Conservation (phyloP, 768 basidiomycete genomes). For the Mrakia gelida region DNA sequence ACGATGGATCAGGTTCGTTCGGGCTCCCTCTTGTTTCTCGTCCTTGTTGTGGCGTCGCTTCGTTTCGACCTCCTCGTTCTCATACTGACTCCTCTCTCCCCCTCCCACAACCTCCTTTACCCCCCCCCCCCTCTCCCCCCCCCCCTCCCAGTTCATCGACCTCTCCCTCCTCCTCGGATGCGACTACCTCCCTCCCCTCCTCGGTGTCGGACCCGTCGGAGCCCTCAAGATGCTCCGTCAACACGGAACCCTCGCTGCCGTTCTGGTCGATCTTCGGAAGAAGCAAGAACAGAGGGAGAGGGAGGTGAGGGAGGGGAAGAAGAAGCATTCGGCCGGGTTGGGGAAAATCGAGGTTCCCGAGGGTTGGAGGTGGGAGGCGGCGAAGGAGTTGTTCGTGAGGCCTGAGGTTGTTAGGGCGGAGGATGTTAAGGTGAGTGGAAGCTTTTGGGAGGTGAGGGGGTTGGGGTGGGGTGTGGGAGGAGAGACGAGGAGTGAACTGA, state of each 20-base stretch:
- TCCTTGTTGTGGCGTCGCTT: too few relatives aligned
- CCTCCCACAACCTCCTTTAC: background rate
- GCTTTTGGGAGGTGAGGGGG: background rate
- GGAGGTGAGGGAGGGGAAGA: conserved; percentile 37
- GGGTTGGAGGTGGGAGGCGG: conserved; percentile 95
- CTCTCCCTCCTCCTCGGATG: conserved; percentile 94
- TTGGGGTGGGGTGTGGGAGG: background rate
- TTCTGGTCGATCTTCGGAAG: conserved; percentile 71
- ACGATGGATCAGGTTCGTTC: conserved; percentile 70
- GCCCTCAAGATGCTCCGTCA: conserved; percentile 89
- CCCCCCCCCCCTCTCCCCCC: too few relatives aligned
- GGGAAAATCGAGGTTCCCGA: conserved; percentile 71
- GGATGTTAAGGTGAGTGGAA: conserved; percentile 63
- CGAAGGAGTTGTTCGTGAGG: conserved; percentile 79
- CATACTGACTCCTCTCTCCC: background rate
- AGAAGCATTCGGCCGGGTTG: conserved; percentile 33
- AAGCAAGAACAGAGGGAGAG: conserved; percentile 53
- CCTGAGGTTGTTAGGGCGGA: conserved; percentile 84
- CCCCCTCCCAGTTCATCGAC: conserved; percentile 74
- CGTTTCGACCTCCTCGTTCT: background rate
- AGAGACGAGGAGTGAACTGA: background rate
- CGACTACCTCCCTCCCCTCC: conserved; percentile 96
- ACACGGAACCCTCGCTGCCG: conserved; percentile 63
- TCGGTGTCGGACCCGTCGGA: conserved; percentile 90
- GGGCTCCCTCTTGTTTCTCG: too few relatives aligned